Evolutionary conservation across 2,329 filamentous ascomycete species (phyloP).

Genomic region (Pseudogymnoascus sp.): DNA sequence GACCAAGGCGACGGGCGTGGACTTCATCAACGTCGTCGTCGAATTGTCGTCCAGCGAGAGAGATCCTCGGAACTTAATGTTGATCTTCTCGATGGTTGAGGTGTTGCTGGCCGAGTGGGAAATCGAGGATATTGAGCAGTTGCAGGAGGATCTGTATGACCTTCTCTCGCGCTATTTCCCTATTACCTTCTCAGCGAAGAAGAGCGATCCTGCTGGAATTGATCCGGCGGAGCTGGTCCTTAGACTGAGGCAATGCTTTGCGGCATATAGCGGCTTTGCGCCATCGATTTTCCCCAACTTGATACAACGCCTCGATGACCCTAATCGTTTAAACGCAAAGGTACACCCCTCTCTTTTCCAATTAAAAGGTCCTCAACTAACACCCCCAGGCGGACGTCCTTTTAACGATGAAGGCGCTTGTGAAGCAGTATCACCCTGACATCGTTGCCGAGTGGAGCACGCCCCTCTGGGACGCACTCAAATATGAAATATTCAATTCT

Average conservation of each 20-base stretch:
- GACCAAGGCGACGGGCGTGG: neutral
- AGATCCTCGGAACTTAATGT: constrained; percentile 8
- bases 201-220: neutral
- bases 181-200: constrained; percentile 10
- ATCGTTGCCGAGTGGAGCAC: constrained; percentile 15
- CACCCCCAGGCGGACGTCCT: constrained; percentile 9
- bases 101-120: constrained; percentile 9
- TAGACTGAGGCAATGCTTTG: constrained; percentile 8
- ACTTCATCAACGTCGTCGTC: constrained; percentile 5
- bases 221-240: constrained; percentile 10
- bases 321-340: constrained; percentile 1
- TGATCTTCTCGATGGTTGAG: constrained; percentile 8
- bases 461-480: constrained; percentile 26
- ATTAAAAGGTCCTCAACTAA: no score
- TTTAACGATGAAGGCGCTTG: constrained; percentile 10
- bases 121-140: neutral
- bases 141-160: constrained; percentile 7
- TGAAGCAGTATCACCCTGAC: constrained; percentile 14
- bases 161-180: constrained; percentile 9
- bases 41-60: neutral
- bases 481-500: constrained; percentile 28
- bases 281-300: neutral
- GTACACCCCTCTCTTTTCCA: no score
- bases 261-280: constrained; percentile 1
- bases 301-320: constrained; percentile 10